Conservation (phyloP, 2,329 filamentous ascomycete genomes). For the Cladosporium sp. region DNA sequence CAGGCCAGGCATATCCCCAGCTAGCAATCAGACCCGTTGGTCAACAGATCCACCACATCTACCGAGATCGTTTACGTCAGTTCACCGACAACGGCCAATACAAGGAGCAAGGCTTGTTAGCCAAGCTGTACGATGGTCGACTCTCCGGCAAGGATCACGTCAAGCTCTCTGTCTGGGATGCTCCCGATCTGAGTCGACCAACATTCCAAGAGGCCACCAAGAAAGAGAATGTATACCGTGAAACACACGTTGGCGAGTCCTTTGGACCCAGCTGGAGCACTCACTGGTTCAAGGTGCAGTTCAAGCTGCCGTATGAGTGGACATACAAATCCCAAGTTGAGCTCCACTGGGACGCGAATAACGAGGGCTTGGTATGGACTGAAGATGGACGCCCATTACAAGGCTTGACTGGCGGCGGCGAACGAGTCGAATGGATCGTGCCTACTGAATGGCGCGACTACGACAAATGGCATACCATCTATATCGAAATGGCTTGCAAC, state of each 20-base stretch:
- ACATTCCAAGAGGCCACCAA: slow-evolving; percentile 76
- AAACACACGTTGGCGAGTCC: slow-evolving; percentile 67
- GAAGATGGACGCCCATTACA: slow-evolving; percentile 86
- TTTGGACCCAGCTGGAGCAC: slow-evolving; percentile 97
- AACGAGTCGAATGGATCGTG: slow-evolving; percentile 86
- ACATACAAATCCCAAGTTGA: slow-evolving; percentile 76
- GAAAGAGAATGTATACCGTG: slow-evolving; percentile 62
- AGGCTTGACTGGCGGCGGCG: slow-evolving; percentile 83
- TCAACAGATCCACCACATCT: slow-evolving; percentile 78
- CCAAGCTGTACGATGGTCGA: slow-evolving; percentile 67
- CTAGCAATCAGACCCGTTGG: slow-evolving; percentile 55
- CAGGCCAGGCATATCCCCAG: slow-evolving; percentile 42
- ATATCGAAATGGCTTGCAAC: slow-evolving; percentile 98
- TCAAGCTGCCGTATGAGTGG: slow-evolving; percentile 72
- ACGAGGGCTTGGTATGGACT: slow-evolving; percentile 91
- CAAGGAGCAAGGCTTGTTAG: slow-evolving; percentile 35
- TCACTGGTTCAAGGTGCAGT: slow-evolving; percentile 86
- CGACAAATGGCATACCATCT: slow-evolving; percentile 81
- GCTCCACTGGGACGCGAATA: slow-evolving; percentile 92
- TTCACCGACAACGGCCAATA: slow-evolving; percentile 73
- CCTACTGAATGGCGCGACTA: slow-evolving; percentile 70
- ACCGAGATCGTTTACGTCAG: slow-evolving; percentile 73
- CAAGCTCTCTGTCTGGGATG: slow-evolving; percentile 63
- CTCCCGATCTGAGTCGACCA: slow-evolving; percentile 72
- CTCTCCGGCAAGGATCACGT: slow-evolving; percentile 68